Percentiles rank a stretch among this genome's conserved stretches.
Evolutionary conservation across 495 filamentous ascomycete species (phyloP).

Genomic region (Viridothelium virens): DNA sequence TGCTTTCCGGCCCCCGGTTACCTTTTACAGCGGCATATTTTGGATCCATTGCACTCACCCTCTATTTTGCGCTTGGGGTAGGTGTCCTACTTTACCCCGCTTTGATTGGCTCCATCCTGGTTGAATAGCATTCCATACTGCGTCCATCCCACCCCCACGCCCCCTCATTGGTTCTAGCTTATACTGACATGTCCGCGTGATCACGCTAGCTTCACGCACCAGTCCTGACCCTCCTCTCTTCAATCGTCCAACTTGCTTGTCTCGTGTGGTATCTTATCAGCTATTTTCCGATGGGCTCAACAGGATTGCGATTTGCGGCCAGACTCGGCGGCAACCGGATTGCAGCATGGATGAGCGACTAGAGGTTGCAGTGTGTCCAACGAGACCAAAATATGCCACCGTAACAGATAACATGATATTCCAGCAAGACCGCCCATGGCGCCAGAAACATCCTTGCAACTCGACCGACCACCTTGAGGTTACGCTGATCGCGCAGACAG

Average conservation of each 20-base stretch:
- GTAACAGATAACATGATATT: constrained; percentile 7
- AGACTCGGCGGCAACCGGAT: constrained; percentile 77
- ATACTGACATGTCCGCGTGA: constrained; percentile 19
- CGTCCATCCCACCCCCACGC: constrained; percentile 20
- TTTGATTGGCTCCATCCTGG: constrained; percentile 4
- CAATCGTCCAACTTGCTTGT: constrained; percentile 71
- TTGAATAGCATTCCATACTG: constrained; percentile 4
- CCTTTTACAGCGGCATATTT: constrained; percentile 98
- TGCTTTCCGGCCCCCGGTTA: constrained; percentile 74
- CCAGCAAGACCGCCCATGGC: not conserved
- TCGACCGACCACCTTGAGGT: not conserved
- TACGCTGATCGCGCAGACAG: constrained; percentile 1
- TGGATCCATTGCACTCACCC: constrained; percentile 79
- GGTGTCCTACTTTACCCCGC: constrained; percentile 38
- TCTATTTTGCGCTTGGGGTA: constrained; percentile 89
- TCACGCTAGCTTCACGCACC: constrained; percentile 61
- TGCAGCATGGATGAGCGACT: constrained; percentile 72
- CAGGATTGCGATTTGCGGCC: constrained; percentile 76
- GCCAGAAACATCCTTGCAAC: constrained; percentile 8
- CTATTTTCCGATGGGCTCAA: constrained; percentile 97
- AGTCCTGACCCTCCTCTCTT: constrained; percentile 73
- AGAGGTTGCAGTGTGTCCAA: not conserved
- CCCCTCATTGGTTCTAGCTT: constrained; percentile 13
- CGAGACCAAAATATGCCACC: not conserved
- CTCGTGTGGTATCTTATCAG: constrained; percentile 91